phyloP scores from a whole-genome alignment of 2,329 filamentous ascomycete species.

The Leptographium procerum region DNA sequence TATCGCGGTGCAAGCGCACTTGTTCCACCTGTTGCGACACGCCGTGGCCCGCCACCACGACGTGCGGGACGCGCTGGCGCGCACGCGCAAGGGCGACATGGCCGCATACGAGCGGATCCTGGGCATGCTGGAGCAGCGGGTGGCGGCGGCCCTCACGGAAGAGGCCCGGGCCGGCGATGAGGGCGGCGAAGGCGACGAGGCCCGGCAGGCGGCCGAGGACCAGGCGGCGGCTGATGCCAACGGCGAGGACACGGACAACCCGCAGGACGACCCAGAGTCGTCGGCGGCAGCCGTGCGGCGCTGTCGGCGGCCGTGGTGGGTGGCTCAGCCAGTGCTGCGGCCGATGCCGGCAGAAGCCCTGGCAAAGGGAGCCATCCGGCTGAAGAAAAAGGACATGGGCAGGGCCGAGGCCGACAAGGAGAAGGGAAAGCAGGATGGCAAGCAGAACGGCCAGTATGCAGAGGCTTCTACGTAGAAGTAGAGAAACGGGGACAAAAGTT shows the following conservation, averaged over 20 bases:
- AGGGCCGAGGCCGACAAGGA: background rate
- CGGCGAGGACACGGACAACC: constrained; percentile 15
- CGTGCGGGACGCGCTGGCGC: constrained; percentile 74
- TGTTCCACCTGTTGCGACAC: constrained; percentile 82
- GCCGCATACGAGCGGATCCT: constrained; percentile 67
- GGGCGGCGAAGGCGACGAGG: constrained; percentile 11
- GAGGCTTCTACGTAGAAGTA: no score
- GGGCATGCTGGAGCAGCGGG: constrained; percentile 59
- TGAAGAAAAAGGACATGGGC: constrained; percentile 42
- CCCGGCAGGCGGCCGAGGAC: constrained; percentile 9
- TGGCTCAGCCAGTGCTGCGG: constrained; percentile 77
- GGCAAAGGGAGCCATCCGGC: constrained; percentile 63
- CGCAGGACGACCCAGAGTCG: constrained; percentile 36
- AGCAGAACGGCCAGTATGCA: no score
- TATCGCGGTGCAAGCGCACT: constrained; percentile 73
- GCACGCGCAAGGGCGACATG: constrained; percentile 57
- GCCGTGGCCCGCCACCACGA: constrained; percentile 71
- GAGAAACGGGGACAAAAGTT: no score
- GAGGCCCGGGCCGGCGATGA: constrained; percentile 17
- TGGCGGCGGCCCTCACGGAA: constrained; percentile 52
- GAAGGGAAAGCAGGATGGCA: background rate
- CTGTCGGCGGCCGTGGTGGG: constrained; percentile 79
- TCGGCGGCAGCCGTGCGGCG: constrained; percentile 56
- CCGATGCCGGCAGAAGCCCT: constrained; percentile 81
- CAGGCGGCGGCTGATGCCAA: constrained; percentile 17